Conservation (phyloP, 257 asterid species). For the Mentha longifolia region DNA sequence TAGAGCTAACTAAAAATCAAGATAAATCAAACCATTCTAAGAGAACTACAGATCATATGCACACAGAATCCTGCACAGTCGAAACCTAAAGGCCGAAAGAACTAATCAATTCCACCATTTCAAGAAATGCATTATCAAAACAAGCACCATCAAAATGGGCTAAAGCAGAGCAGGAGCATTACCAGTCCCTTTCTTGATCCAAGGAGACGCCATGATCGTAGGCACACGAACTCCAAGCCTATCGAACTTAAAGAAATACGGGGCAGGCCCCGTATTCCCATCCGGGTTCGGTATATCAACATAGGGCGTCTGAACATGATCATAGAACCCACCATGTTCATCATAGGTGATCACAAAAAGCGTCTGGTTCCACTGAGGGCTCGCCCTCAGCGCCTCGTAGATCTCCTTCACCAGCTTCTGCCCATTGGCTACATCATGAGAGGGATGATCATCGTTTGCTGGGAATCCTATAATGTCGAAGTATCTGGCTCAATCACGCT, state of each 20-base stretch:
- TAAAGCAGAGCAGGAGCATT: conserved; percentile 8
- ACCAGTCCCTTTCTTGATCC: conserved; percentile 87
- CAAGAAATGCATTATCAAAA: not conserved
- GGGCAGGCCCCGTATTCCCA: conserved; percentile 73
- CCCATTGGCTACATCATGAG: conserved; percentile 75
- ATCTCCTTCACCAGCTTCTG: conserved; percentile 73
- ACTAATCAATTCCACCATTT: not conserved
- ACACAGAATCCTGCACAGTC: not conserved
- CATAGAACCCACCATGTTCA: conserved; percentile 81
- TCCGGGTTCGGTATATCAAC: conserved; percentile 69
- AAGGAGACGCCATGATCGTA: conserved; percentile 76
- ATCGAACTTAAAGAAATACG: conserved; percentile 67
- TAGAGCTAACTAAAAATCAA: not conserved
- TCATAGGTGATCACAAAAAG: conserved; percentile 63
- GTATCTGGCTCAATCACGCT: conserved; percentile 68
- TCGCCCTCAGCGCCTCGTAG: conserved; percentile 61
- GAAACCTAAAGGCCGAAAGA: not conserved
- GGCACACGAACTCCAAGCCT: conserved; percentile 85
- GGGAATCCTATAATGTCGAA: conserved; percentile 57
- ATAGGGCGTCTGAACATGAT: conserved; percentile 76
- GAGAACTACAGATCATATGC: not conserved
- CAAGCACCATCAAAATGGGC: not conserved
- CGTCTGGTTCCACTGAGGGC: conserved; percentile 77
- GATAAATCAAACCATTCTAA: not conserved
- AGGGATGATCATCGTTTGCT: conserved; percentile 79